phyloP scores from a whole-genome alignment of 2,329 filamentous ascomycete genomes.

The Diaporthe sp. region DNA sequence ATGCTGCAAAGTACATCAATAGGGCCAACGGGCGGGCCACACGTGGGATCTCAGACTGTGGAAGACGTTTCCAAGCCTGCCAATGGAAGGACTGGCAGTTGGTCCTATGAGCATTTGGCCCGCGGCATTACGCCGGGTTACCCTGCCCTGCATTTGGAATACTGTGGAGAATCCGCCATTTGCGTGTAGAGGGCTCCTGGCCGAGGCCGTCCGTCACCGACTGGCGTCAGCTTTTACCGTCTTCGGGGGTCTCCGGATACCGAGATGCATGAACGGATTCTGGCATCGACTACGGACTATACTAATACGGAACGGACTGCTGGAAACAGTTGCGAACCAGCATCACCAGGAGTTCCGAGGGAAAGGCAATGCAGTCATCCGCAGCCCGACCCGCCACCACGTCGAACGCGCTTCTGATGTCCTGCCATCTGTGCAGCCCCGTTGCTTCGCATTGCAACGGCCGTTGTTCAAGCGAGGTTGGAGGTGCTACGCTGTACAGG shows the following conservation, averaged over 20 bases:
- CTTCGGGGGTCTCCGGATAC: conserved; percentile 38
- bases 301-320: conserved; percentile 18
- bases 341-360: background rate
- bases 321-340: background rate
- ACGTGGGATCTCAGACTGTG: conserved; percentile 37
- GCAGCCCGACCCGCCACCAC: conserved; percentile 27
- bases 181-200: background rate
- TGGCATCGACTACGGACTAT: conserved; percentile 5
- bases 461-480: conserved; percentile 34
- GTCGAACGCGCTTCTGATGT: conserved; percentile 23
- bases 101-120: background rate
- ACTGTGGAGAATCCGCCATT: conserved; percentile 8
- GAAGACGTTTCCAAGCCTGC: conserved; percentile 9
- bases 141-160: conserved; percentile 22
- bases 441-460: conserved; percentile 25
- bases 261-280: conserved; percentile 33
- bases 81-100: conserved; percentile 18
- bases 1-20: conserved; percentile 24
- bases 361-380: conserved; percentile 30
- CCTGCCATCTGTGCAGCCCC: conserved; percentile 18
- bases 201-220: conserved; percentile 23
- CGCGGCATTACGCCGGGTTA: background rate
- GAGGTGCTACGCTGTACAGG: conserved; percentile 20
- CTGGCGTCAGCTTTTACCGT: background rate
- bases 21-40: conserved; percentile 38